Evolutionary conservation across 2,329 filamentous ascomycete species (phyloP), one percentile per base, ranked within the genome.

Genomic region (Macrophomina phaseolina): DNA sequence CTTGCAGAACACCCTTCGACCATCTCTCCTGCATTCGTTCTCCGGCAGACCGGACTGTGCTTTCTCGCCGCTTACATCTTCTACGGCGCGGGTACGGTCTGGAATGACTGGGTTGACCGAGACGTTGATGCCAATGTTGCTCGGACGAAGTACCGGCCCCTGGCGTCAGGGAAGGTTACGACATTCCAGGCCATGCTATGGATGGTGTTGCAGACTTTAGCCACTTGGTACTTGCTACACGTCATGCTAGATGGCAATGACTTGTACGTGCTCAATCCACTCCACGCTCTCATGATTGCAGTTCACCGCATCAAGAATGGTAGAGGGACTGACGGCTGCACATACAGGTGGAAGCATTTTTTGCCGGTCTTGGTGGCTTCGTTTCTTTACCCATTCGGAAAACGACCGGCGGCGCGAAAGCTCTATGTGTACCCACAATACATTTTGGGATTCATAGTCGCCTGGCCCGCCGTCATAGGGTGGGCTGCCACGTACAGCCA

Each of bases 71-170:
- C 48, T 9, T 51, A 51, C 48, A 28, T 51, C n/a, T 51, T 51
- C 23, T 51, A 14, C 28, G 48, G 48, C 7, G 48, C 48, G 12
- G 48, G 48, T 8, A 51, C 14, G 48, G 48, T 51, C 14, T 51
- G 48, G 48, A 30, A 51, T 23, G 48, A 51, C 48, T 51, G 48
- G 48, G 18, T 51, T 51, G 48, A 51, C 14, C 48, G 48, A 14
- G 48, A 51, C 18, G 14, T 51, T 28, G 48, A 51, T 30, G 48
- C 23, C 48, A 28, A 51, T 51, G 48, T 51, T 28, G 48, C 48
- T 51, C 48, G 48, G 16, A 51, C 48, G 18, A 51, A 51, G 48
- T 5, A 28, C 18, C 48, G 48, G 28, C 48, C 48, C 9, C 23
- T 51, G n/a, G 48, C 28, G 14, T 7, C 48, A 9, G 18, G 48